phyloP scores from a whole-genome alignment of 2,329 filamentous ascomycete species.

The Nakataea oryzae region DNA sequence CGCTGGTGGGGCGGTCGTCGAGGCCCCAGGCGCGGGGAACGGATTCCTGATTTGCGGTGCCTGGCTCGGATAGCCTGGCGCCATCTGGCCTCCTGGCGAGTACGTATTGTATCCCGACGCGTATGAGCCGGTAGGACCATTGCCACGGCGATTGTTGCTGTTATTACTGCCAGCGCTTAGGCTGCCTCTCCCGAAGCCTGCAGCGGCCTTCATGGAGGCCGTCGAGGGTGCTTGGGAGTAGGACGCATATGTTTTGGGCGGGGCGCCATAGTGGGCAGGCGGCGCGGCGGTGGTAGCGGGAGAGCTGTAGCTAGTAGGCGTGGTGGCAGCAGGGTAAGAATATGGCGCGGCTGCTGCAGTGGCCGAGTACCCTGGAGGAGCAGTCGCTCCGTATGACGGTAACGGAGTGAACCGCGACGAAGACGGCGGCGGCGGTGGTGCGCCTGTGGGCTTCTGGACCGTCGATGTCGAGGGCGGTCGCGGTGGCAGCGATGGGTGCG shows the following conservation, averaged over 20 bases:
- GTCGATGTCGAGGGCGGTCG: constrained; percentile 8
- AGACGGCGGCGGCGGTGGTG: background rate
- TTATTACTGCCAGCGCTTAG: constrained; percentile 3
- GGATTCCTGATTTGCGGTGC: constrained; percentile 70
- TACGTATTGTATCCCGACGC: constrained; percentile 20
- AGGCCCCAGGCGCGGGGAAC: constrained; percentile 53
- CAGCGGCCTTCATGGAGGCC: constrained; percentile 15
- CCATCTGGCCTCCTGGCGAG: constrained; percentile 22
- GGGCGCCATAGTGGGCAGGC: constrained; percentile 31
- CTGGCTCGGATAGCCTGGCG: constrained; percentile 31
- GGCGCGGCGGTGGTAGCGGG: constrained; percentile 20
- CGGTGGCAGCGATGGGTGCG: constrained; percentile 13
- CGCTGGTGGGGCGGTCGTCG: constrained; percentile 12
- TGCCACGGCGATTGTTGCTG: constrained; percentile 15
- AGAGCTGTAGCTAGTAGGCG: constrained; percentile 1
- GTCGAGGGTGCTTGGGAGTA: constrained; percentile 23
- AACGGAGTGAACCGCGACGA: background rate
- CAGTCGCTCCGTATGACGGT: background rate
- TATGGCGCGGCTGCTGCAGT: constrained; percentile 4
- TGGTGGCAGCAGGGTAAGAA: constrained; percentile 3
- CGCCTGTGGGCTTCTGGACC: background rate
- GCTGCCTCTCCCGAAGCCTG: constrained; percentile 9
- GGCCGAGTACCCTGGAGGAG: constrained; percentile 8
- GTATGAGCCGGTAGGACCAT: constrained; percentile 15
- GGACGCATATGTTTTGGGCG: constrained; percentile 16